These are phyloP conservation scores for Neurospora crassa DNA, from an alignment of 2,329 filamentous ascomycete genomes.

Conservation along the genomic window DNA sequence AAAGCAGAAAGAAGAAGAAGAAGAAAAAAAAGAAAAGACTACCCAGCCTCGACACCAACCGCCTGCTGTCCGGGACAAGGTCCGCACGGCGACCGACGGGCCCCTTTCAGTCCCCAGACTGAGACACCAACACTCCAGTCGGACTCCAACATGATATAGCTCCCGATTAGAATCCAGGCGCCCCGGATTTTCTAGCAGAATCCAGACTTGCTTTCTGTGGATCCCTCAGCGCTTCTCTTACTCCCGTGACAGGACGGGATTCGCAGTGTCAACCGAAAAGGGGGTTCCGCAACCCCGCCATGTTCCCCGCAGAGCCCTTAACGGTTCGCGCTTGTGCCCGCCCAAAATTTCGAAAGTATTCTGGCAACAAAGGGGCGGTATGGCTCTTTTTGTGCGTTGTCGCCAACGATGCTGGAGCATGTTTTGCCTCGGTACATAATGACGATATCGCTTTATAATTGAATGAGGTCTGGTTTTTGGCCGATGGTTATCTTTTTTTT, in stretches of 20 bases:
- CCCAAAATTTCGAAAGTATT: neutral
- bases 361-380: neutral
- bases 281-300: neutral
- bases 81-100: neutral
- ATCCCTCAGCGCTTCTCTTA: neutral
- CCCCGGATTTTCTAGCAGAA: neutral
- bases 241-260: neutral
- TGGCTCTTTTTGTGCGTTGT: neutral
- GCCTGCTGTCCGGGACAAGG: neutral
- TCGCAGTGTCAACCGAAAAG: neutral
- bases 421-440: neutral
- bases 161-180: neutral
- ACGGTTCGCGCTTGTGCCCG: neutral
- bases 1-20: too few relatives aligned
- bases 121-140: neutral
- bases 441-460: neutral
- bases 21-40: too few relatives aligned
- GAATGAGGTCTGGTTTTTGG: neutral
- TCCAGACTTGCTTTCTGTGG: neutral
- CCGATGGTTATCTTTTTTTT: neutral
- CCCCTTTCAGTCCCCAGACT: neutral
- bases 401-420: neutral
- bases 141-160: neutral
- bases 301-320: neutral
- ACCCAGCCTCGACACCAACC: neutral